Evolutionary conservation across 768 basidiomycete species (phyloP), one percentile per base, ranked within the genome.

Genomic region (Leccinum aurantiacum): DNA sequence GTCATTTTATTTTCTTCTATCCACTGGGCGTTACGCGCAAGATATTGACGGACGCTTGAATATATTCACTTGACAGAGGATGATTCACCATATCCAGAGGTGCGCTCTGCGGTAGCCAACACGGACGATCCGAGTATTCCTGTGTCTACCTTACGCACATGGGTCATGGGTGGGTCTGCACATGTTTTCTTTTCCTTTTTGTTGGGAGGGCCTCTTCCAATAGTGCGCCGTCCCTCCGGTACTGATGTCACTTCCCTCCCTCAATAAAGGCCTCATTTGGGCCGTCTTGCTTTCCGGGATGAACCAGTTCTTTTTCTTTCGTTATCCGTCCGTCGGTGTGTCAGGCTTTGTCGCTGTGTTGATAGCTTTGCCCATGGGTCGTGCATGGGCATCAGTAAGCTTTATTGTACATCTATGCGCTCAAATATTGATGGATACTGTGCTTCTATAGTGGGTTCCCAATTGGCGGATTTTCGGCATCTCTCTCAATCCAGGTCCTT

Each of bases 1-100:
- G 4, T 31, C 24, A 4, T 15, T 6, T 29, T 6, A 9, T 33
- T n/a, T 41, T 41, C 17, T 41, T 41, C 17, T 41, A 41, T 41
- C 38, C 8, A 41, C 0, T 41, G 38, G 38, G 17, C 17, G 38
- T 41, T n/a, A 27, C 17, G 31, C 25, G 14, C 5, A 3, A 33
- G 15, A 33, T 19, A 14, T 14, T 10, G 22, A 17, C 49, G 29
- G 33, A 29, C 17, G 17, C 17, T 8, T n/a, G 38, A 17, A 17
- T 17, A 41, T n/a, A n/a, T 41, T 8, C 4, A n/a, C 38, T 13
- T 17, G 29, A 7, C 55, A 78, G 82, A 82, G 68, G 88, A 92
- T 63, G 91, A 93, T 70, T 91, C 90, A 2, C 91, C 91, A 3
- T 93, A 93, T 69, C 89, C 89, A 6, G 91, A 93, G 70, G 90